phyloP scores from a whole-genome alignment of 2,329 filamentous ascomycete genomes.

The Nakataea oryzae region DNA sequence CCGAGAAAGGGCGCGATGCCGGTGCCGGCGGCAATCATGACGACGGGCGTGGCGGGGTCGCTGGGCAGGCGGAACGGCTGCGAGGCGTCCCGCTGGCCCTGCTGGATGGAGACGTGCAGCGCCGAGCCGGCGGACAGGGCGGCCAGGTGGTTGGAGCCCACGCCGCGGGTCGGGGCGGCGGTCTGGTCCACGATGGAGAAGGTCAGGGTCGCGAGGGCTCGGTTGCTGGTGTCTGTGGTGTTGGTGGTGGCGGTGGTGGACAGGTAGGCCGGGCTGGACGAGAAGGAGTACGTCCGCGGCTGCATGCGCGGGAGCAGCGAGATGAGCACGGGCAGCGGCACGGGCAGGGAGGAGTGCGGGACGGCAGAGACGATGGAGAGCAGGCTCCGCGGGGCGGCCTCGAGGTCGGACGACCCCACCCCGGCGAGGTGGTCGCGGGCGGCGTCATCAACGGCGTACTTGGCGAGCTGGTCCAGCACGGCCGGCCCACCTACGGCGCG shows the following conservation, averaged over 20 bases:
- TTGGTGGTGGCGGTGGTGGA: slow-evolving; percentile 17
- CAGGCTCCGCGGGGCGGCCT: slow-evolving; percentile 32
- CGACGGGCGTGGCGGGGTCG: slow-evolving; percentile 28
- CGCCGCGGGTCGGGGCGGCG: slow-evolving; percentile 25
- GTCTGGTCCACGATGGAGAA: slow-evolving; percentile 43
- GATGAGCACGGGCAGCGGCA: slow-evolving; percentile 43
- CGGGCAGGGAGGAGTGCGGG: slow-evolving; percentile 25
- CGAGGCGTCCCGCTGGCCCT: background rate
- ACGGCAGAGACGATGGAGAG: slow-evolving; percentile 46
- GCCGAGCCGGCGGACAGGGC: slow-evolving; percentile 9
- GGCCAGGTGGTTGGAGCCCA: slow-evolving; percentile 36
- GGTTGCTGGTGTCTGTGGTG: background rate
- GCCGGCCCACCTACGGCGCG: background rate
- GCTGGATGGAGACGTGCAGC: background rate
- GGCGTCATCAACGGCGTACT: slow-evolving; percentile 10
- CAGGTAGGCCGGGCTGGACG: slow-evolving; percentile 39
- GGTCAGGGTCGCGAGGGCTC: slow-evolving; percentile 27
- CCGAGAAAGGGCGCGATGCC: slow-evolving; percentile 33
- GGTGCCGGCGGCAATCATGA: slow-evolving; percentile 40
- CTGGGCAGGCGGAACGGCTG: slow-evolving; percentile 32
- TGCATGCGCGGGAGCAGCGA: slow-evolving; percentile 47
- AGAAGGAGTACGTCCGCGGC: slow-evolving; percentile 28
- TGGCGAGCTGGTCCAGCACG: slow-evolving; percentile 7
- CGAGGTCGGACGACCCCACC: slow-evolving; percentile 18
- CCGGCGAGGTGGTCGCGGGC: slow-evolving; percentile 5